Conservation (phyloP, 2,329 filamentous ascomycete species). For the Beauveria sp. region DNA sequence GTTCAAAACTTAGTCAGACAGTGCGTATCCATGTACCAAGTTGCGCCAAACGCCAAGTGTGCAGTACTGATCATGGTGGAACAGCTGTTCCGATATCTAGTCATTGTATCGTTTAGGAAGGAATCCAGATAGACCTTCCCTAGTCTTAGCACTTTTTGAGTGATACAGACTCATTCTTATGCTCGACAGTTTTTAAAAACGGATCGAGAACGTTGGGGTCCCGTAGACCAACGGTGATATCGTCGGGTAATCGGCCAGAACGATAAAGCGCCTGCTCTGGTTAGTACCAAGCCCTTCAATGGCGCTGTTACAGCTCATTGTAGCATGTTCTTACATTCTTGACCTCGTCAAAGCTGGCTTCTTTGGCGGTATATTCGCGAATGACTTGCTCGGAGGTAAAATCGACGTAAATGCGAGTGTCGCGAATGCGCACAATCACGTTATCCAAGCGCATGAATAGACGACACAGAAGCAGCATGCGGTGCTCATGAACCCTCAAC, state of each 20-base stretch:
- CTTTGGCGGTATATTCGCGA: conserved; percentile 83
- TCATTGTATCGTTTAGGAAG: background rate
- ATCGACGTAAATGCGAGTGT: conserved; percentile 88
- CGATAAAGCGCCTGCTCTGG: conserved; percentile 37
- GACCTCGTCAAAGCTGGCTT: conserved; percentile 71
- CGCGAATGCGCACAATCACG: conserved; percentile 78
- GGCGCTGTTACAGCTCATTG: too few species aligned
- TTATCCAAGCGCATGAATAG: conserved; percentile 92
- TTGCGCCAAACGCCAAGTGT: background rate
- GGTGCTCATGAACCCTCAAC: conserved; percentile 82
- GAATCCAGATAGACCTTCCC: too few species aligned
- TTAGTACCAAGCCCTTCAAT: background rate
- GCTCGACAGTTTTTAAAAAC: conserved; percentile 63
- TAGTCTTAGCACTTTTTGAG: background rate
- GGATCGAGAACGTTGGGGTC: conserved; percentile 71
- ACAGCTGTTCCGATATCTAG: background rate
- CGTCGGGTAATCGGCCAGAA: conserved; percentile 53
- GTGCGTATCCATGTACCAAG: background rate
- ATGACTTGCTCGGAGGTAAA: conserved; percentile 73
- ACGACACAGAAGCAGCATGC: conserved; percentile 75
- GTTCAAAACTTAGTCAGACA: background rate
- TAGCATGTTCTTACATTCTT: conserved; percentile 48
- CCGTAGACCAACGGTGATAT: conserved; percentile 67
- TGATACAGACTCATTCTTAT: conserved; percentile 45
- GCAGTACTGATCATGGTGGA: background rate